These are phyloP conservation scores for Aegilops tauschii DNA, from an alignment of 176 grass and related monocot genomes.

Conservation along the genomic window DNA sequence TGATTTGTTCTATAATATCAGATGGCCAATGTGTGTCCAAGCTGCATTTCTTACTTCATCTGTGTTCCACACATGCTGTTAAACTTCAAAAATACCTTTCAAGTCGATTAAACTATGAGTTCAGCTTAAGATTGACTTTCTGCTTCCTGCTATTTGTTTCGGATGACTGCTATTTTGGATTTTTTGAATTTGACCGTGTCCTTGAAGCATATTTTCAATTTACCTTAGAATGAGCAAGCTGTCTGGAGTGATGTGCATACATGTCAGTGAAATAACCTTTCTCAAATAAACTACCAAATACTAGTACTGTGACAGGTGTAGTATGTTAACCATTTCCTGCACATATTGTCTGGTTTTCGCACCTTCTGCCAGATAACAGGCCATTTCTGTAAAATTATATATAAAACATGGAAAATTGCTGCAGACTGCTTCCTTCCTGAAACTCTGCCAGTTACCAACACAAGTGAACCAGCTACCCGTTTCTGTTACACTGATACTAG, in stretches of 20 bases:
- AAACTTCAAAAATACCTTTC: background rate
- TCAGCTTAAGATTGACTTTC: background rate
- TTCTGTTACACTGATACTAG: background rate
- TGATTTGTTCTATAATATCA: background rate
- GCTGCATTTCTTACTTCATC: conserved; percentile 7
- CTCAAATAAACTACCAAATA: background rate
- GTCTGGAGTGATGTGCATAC: background rate
- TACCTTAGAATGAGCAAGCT: conserved; percentile 3
- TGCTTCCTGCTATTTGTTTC: background rate
- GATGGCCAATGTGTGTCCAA: background rate
- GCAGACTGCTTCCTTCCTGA: background rate
- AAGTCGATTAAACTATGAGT: background rate
- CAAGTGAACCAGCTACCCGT: background rate
- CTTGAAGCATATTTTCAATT: background rate
- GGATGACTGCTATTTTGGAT: background rate
- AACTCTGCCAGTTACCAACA: background rate
- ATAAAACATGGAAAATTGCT: background rate
- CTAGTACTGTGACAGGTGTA: conserved; percentile 4
- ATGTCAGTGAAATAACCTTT: background rate
- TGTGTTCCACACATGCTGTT: background rate
- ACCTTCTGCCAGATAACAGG: background rate
- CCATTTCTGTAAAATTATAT: background rate
- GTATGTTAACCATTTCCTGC: background rate
- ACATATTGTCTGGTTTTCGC: background rate
- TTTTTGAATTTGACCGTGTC: background rate